phyloP scores from a whole-genome alignment of 1,139 yeast genomes.

The Kazachstania sp. region DNA sequence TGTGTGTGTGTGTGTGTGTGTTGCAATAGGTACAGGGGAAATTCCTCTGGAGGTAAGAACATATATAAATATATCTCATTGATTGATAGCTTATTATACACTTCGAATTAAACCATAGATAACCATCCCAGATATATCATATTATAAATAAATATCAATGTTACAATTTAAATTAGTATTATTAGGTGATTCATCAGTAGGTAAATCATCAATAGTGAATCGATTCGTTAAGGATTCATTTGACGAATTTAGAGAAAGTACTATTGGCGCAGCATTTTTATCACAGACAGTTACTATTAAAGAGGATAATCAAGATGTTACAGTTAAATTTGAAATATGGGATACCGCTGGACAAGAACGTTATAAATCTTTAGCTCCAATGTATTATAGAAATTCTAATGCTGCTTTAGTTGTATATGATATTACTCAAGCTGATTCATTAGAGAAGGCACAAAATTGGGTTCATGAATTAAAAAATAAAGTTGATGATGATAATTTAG shows the following conservation, averaged over 20 bases:
- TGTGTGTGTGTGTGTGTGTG: too few species aligned
- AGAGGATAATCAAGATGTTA: constrained; percentile 29
- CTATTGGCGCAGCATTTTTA: constrained; percentile 96
- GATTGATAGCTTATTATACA: too few species aligned
- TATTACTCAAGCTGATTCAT: constrained; percentile 57
- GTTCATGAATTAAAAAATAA: constrained; percentile 89
- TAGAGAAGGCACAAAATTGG: constrained; percentile 91
- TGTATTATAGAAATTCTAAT: constrained; percentile 79
- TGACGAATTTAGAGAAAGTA: constrained; percentile 88
- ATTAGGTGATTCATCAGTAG: constrained; percentile 93
- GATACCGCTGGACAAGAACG: constrained; percentile 87
- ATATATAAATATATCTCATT: too few species aligned
- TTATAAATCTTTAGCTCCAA: constrained; percentile 73
- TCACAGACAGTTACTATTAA: constrained; percentile 71
- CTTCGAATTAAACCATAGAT: too few species aligned
- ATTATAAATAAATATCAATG: constrained; percentile 13
- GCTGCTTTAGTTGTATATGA: constrained; percentile 78
- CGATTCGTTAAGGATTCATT: constrained; percentile 92
- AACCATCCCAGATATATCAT: too few species aligned
- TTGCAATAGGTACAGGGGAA: too few species aligned
- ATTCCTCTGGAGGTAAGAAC: too few species aligned
- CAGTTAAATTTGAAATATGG: constrained; percentile 76
- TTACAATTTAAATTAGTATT: constrained; percentile 75
- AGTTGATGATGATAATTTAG: constrained; percentile 63
- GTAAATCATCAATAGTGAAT: constrained; percentile 83